Evolutionary conservation across 1,284 basidiomycete genomes (phyloP).

Genomic region (Pterulicium gracile): DNA sequence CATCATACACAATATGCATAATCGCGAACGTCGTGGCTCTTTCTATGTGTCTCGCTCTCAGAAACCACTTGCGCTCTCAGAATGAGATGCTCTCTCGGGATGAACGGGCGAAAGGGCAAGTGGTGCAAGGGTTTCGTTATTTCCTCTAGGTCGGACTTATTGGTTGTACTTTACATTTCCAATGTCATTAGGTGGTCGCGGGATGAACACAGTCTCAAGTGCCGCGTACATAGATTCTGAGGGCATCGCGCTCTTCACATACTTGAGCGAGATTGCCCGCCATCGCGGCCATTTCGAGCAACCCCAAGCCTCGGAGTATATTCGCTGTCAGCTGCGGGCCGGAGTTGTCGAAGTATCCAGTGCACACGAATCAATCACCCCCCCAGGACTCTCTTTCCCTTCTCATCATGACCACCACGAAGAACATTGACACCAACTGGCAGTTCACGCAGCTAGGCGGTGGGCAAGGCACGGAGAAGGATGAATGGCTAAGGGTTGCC

Average conservation of each 20-base stretch:
- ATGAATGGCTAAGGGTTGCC: slow-evolving; percentile 54
- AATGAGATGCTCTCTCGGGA: slow-evolving; percentile 35
- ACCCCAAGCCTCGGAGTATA: too few relatives aligned
- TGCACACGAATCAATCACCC: too few relatives aligned
- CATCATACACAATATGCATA: slow-evolving; percentile 38
- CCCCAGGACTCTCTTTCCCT: too few relatives aligned
- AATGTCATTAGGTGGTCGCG: too few relatives aligned
- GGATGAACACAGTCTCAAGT: too few relatives aligned
- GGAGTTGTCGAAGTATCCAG: too few relatives aligned
- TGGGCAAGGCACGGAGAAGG: slow-evolving; percentile 44
- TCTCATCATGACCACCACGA: neutral
- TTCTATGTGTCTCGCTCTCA: slow-evolving; percentile 44
- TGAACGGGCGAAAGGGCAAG: slow-evolving; percentile 27
- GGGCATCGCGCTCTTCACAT: too few relatives aligned
- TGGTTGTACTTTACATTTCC: too few relatives aligned
- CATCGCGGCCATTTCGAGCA: too few relatives aligned
- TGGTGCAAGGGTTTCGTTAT: slow-evolving; percentile 38
- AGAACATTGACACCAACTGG: slow-evolving; percentile 36
- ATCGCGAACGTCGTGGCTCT: slow-evolving; percentile 30
- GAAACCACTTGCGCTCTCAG: slow-evolving; percentile 33
- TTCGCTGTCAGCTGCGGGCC: too few relatives aligned
- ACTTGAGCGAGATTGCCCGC: too few relatives aligned
- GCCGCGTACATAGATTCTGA: too few relatives aligned
- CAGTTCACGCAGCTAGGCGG: slow-evolving; percentile 56
- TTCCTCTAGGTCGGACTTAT: slow-evolving; percentile 22